Conservation (phyloP, 192 early-diverging fungal genomes). For the Allomyces arbusculus region DNA sequence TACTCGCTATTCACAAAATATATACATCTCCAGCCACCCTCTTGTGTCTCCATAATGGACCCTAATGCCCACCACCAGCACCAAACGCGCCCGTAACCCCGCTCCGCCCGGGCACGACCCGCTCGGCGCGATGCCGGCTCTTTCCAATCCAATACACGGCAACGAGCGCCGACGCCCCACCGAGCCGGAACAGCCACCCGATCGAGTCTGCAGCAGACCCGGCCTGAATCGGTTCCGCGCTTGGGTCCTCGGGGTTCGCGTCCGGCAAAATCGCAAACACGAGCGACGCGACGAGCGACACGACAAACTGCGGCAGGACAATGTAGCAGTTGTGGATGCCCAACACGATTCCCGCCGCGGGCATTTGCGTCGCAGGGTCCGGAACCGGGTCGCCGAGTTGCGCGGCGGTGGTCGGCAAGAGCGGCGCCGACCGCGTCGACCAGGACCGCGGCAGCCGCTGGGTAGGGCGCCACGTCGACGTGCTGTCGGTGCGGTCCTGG, state of each 20-base stretch:
- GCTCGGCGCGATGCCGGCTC: no score
- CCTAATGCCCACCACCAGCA: no score
- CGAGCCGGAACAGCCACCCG: slow-evolving; percentile 47
- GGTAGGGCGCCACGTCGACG: no score
- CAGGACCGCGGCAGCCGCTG: not conserved
- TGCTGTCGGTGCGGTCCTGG: no score
- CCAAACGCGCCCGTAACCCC: no score
- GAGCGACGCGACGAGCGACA: slow-evolving; percentile 52
- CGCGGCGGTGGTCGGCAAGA: not conserved
- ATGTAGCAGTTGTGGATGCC: slow-evolving; percentile 94
- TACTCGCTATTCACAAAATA: no score
- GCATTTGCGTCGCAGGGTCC: not conserved
- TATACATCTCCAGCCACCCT: no score
- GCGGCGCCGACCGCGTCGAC: not conserved
- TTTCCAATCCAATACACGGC: slow-evolving; percentile 12
- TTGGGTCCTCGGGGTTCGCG: not conserved
- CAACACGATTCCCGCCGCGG: slow-evolving; percentile 54
- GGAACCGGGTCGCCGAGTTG: not conserved
- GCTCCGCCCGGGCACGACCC: no score
- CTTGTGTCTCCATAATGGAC: no score
- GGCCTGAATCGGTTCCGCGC: not conserved
- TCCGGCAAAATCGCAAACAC: slow-evolving; percentile 38
- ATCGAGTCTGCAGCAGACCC: slow-evolving; percentile 19
- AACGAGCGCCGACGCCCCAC: slow-evolving; percentile 43
- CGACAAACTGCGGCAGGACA: slow-evolving; percentile 77